These are phyloP conservation scores for Salix caprea DNA, from an alignment of 345 rosid genomes.

Conservation along the genomic window DNA sequence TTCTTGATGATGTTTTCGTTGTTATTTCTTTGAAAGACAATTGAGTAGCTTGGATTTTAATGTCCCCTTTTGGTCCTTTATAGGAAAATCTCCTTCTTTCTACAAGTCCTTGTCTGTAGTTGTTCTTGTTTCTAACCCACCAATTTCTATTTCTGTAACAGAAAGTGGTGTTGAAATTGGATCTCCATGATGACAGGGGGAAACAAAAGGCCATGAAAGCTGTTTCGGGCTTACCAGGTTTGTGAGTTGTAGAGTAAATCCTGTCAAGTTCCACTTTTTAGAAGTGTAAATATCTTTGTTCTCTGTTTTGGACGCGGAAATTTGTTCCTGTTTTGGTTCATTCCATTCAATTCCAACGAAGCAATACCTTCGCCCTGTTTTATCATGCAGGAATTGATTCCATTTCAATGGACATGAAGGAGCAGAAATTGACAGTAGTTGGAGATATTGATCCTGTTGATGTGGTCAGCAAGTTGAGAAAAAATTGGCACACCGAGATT, in stretches of 20 bases:
- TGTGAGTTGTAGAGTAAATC: neutral
- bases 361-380: neutral
- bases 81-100: neutral
- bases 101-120: neutral
- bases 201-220: conserved; percentile 51
- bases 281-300: neutral
- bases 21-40: neutral
- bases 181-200: conserved; percentile 42
- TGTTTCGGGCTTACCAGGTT: conserved; percentile 51
- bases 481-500: conserved; percentile 32
- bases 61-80: neutral
- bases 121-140: neutral
- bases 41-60: neutral
- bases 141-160: conserved; percentile 24
- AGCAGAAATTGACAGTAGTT: conserved; percentile 47
- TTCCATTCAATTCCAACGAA: neutral
- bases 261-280: neutral
- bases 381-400: conserved; percentile 45
- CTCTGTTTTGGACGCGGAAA: no score
- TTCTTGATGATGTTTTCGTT: neutral
- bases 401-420: conserved; percentile 50
- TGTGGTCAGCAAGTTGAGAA: conserved; percentile 40
- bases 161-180: conserved; percentile 61
- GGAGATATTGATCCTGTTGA: conserved; percentile 47
- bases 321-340: neutral